These are phyloP conservation scores for Mimosa pudica DNA, from an alignment of 306 rosid species.

Conservation along the genomic window DNA sequence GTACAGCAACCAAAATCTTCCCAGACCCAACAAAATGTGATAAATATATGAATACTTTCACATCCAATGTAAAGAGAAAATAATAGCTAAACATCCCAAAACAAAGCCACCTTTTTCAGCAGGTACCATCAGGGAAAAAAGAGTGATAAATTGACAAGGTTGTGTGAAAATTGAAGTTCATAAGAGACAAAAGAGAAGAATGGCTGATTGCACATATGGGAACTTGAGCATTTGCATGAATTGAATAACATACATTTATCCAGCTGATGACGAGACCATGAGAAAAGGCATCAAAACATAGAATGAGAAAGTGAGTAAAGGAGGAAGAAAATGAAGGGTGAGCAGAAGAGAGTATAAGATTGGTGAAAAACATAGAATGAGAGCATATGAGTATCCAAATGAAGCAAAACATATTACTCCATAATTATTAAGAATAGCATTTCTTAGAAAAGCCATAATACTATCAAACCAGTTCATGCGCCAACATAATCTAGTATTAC, in stretches of 20 bases:
- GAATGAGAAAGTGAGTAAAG: too few relatives aligned
- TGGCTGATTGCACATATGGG: not conserved
- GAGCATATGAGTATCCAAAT: too few relatives aligned
- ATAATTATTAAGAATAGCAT: too few relatives aligned
- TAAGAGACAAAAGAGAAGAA: not conserved
- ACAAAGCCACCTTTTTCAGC: not conserved
- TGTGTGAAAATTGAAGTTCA: not conserved
- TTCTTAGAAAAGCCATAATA: too few relatives aligned
- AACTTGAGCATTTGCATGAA: not conserved
- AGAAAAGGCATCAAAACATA: not conserved
- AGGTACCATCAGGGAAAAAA: not conserved
- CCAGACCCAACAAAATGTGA: not conserved
- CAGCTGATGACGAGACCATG: not conserved
- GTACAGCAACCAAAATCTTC: not conserved
- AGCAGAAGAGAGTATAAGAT: too few relatives aligned
- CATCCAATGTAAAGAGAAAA: not conserved
- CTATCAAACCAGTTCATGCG: too few relatives aligned
- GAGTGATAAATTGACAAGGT: not conserved
- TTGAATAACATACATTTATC: not conserved
- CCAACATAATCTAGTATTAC: too few relatives aligned
- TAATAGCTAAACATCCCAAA: not conserved
- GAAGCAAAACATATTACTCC: too few relatives aligned
- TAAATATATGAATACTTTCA: slow-evolving; percentile 1
- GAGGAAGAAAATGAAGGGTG: too few relatives aligned
- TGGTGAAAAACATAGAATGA: too few relatives aligned